phyloP scores from a whole-genome alignment of 768 basidiomycete species.

The Naganishia randhawae region DNA sequence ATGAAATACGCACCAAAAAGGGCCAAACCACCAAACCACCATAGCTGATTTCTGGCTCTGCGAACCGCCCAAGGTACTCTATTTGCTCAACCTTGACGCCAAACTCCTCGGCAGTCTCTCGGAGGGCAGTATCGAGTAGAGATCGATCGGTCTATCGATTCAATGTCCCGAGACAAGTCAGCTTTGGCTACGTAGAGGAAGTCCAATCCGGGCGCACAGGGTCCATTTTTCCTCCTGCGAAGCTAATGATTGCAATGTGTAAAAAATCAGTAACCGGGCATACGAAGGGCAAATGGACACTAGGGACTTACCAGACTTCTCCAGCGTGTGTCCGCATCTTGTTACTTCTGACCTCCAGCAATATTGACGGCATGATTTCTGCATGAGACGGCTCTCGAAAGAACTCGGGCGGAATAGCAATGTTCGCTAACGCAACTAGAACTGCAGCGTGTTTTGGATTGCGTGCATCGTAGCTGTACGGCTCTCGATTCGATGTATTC shows the following conservation, averaged over 20 bases:
- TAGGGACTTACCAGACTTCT: constrained; percentile 44
- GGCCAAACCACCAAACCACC: constrained; percentile 45
- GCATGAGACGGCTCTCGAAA: neutral
- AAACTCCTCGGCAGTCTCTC: constrained; percentile 31
- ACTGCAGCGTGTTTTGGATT: constrained; percentile 42
- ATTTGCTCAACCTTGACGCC: constrained; percentile 25
- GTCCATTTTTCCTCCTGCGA: constrained; percentile 49
- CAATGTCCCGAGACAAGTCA: neutral
- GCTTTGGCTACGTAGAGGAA: neutral
- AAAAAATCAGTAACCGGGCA: no score
- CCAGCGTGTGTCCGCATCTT: constrained; percentile 45
- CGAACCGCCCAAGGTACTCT: constrained; percentile 28
- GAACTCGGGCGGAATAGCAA: neutral
- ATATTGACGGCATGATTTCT: constrained; percentile 35
- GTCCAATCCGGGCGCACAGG: constrained; percentile 29
- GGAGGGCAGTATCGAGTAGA: constrained; percentile 28
- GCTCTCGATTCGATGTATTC: neutral
- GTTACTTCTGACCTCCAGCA: constrained; percentile 41
- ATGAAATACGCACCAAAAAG: constrained; percentile 39
- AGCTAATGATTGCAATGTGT: no score
- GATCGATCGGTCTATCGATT: constrained; percentile 19
- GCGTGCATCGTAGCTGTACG: constrained; percentile 1
- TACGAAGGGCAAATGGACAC: no score
- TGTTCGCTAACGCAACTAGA: constrained; percentile 44
- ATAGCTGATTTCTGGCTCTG: constrained; percentile 40